Base-by-base conservation (phyloP, 2,329 filamentous ascomycete genomes). In the Laburnicola sp. region DNA sequence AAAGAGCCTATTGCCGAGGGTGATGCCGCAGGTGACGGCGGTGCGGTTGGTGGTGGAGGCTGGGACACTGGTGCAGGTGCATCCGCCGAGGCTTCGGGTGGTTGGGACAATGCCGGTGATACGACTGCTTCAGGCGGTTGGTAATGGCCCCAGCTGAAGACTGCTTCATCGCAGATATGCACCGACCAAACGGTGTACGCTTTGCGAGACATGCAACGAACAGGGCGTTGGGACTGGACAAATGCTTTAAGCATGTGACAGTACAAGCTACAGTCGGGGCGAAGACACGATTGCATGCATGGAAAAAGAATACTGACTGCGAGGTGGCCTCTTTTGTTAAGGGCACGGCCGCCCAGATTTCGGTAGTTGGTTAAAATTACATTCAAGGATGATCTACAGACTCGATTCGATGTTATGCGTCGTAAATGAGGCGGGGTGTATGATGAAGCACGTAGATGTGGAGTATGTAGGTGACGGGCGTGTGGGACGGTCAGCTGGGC, bases 1-100 rank as follows among this genome's bases (percentile, higher is more conserved):
- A 69, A 67, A 57, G 53, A 41, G 7, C 50, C 64, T 10, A 56
- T 63, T 11, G 54, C 57, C 9, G 64, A 66, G n/a, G 60, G 49
- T 10, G 59, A 48, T 23, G 60, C 46, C 2, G 43, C 47, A 31
- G 54, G 51, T 28, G 56, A 47, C 28, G 60, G 60, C 9, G 58
- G 51, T 34, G 40, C 54, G 11, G 56, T 53, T 22, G 56, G 51
- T 8, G 56, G 50, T 25, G 59, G 60, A 47, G 53, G 42, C 34
- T 60, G 54, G 48, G 56, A 54, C 21, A 38, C 44, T 16, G 36
- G 39, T 37, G 57, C 37, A 16, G 47, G 55, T 10, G 41, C 31
- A 8, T 11, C 11, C 23, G 16, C 23, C 16, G 43, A 11, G 11
- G 32, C 6, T 3, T 41, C 48, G 1, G 45, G 39, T 21, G 35